Conservation (phyloP, 768 basidiomycete species). For the Hemileccinum impolitum region DNA sequence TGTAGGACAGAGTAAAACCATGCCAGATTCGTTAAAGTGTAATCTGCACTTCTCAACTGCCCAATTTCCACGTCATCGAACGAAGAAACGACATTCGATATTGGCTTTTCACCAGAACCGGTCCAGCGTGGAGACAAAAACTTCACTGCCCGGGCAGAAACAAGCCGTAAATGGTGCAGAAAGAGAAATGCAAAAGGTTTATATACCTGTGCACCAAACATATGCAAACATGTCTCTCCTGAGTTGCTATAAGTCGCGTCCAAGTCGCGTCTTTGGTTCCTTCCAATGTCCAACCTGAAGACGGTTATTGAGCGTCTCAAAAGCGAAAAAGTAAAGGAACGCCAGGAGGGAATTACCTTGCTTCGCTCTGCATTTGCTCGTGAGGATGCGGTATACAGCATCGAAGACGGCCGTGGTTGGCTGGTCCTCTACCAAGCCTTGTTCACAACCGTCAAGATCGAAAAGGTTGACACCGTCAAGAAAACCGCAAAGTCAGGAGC, state of each 20-base stretch:
- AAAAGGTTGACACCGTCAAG: conserved; percentile 50
- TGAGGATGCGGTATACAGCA: conserved; percentile 40
- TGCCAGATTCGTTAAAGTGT: conserved; percentile 27
- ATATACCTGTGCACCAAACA: conserved; percentile 32
- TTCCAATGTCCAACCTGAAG: conserved; percentile 41
- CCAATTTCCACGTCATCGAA: conserved; percentile 54
- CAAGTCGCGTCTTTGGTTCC: not conserved
- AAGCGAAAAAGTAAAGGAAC: conserved; percentile 65
- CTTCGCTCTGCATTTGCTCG: conserved; percentile 52
- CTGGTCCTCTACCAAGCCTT: conserved; percentile 67
- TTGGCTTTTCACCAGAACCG: conserved; percentile 83
- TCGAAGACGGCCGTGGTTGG: conserved; percentile 50
- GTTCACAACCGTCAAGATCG: conserved; percentile 60
- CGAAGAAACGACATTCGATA: conserved; percentile 45
- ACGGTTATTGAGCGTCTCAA: conserved; percentile 49
- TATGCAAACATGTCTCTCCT: conserved; percentile 20
- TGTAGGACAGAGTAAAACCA: conserved; percentile 37
- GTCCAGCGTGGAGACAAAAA: conserved; percentile 57
- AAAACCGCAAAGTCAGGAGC: conserved; percentile 39
- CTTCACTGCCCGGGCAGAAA: conserved; percentile 77
- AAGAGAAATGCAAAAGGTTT: conserved; percentile 3
- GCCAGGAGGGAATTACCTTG: conserved; percentile 57
- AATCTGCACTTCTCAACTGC: conserved; percentile 42
- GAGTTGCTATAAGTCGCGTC: conserved; percentile 15
- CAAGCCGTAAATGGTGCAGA: conserved; percentile 39